Percentiles rank a stretch among this genome's conserved stretches.
phyloP scores from a whole-genome alignment of 306 rosid genomes.

The Fragaria nilgerrensis region DNA sequence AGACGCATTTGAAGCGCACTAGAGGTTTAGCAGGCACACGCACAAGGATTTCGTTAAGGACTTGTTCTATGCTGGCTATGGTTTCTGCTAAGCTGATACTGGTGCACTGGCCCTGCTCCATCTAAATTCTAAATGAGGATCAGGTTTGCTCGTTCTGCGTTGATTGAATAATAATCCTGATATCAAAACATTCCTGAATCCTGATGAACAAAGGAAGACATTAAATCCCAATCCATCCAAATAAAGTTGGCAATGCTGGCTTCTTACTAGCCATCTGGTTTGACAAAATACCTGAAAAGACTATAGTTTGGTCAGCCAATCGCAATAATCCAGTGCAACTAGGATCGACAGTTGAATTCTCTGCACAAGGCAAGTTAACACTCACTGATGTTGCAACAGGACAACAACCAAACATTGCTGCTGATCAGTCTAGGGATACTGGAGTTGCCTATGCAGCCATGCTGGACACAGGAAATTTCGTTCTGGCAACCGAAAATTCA shows the following conservation, averaged over 20 bases:
- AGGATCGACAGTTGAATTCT: conserved; percentile 43
- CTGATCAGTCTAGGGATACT: not conserved
- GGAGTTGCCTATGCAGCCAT: conserved; percentile 23
- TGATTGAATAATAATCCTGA: not conserved
- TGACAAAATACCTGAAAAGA: conserved; percentile 30
- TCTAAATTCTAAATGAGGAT: not conserved
- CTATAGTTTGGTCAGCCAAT: conserved; percentile 53
- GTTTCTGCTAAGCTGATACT: not conserved
- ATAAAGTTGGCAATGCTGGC: conserved; percentile 9
- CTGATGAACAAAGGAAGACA: too few species aligned
- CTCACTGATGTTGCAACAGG: conserved; percentile 35
- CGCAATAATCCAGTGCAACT: conserved; percentile 28
- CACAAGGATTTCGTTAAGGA: not conserved
- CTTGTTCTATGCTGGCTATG: not conserved
- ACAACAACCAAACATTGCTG: conserved; percentile 22
- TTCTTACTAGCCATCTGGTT: conserved; percentile 62
- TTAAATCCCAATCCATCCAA: too few species aligned
- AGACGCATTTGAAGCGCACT: not conserved
- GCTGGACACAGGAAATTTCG: conserved; percentile 47
- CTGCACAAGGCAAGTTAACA: conserved; percentile 25
- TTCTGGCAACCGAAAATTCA: conserved; percentile 20
- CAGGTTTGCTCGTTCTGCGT: not conserved
- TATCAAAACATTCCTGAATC: too few species aligned
- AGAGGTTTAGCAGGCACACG: not conserved
- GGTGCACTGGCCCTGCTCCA: not conserved